Conservation (phyloP, 345 rosid genomes). For the Gossypium stocksii region DNA sequence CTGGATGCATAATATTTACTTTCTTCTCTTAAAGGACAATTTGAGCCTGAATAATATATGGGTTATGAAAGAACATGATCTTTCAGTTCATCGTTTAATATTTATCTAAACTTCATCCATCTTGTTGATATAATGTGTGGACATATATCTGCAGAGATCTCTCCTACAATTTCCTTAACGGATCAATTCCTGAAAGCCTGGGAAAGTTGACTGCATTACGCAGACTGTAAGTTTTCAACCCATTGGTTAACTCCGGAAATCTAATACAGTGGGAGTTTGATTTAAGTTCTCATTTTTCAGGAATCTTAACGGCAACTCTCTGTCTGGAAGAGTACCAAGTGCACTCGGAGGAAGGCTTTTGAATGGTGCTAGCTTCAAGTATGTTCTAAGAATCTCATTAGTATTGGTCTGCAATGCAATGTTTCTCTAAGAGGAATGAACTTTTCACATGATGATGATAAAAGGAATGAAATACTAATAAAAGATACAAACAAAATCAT, state of each 20-base stretch:
- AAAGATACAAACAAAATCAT: background rate
- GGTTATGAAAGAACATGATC: background rate
- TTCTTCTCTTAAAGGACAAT: background rate
- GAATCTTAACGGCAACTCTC: slow-evolving; percentile 82
- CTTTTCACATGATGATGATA: background rate
- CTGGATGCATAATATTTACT: background rate
- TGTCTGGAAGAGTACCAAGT: slow-evolving; percentile 85
- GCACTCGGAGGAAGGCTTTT: slow-evolving; percentile 88
- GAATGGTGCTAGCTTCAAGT: slow-evolving; percentile 96
- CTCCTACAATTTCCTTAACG: slow-evolving; percentile 76
- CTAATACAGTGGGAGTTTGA: background rate
- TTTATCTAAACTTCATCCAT: background rate
- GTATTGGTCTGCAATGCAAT: background rate
- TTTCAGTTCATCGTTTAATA: background rate
- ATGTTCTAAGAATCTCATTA: slow-evolving; percentile 24
- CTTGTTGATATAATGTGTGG: background rate
- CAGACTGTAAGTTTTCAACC: slow-evolving; percentile 59
- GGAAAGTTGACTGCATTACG: slow-evolving; percentile 71
- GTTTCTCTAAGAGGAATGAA: background rate
- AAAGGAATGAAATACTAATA: background rate
- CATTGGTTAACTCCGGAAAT: slow-evolving; percentile 9
- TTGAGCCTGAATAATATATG: background rate
- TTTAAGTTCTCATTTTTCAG: slow-evolving; percentile 37
- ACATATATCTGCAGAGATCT: slow-evolving; percentile 60
- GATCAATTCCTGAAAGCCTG: slow-evolving; percentile 85